A percentile compares a stretch with the other conserved stretches of the same genome.
Evolutionary conservation across 2,329 filamentous ascomycete genomes (phyloP).

Genomic region (Colletotrichum tamarilloi): DNA sequence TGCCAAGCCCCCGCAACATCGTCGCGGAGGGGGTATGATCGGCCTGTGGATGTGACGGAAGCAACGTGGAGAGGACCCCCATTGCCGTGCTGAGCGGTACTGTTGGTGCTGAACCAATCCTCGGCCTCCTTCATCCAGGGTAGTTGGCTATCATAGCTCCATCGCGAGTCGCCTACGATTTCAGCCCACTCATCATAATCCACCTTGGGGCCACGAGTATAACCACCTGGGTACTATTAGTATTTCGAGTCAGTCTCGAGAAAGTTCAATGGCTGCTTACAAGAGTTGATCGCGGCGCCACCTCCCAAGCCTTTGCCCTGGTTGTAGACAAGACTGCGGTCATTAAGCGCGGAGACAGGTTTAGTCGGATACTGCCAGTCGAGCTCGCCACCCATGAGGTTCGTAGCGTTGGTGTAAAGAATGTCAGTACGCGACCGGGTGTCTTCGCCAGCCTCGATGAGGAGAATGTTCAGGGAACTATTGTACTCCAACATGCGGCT

Average conservation of each 20-base stretch:
- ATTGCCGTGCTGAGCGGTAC: conserved; percentile 50
- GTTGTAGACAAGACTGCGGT: not conserved
- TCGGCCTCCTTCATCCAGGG: conserved; percentile 29
- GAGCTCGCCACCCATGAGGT: conserved; percentile 38
- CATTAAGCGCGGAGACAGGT: not conserved
- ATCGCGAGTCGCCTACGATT: conserved; percentile 43
- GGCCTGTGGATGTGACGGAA: conserved; percentile 43
- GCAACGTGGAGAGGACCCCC: conserved; percentile 50
- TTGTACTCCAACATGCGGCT: conserved; percentile 43
- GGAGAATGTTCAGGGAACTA: conserved; percentile 45
- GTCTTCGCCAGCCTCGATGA: conserved; percentile 51
- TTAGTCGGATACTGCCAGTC: conserved; percentile 46
- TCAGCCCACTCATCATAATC: conserved; percentile 18
- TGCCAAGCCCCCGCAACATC: conserved; percentile 49
- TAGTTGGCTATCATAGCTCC: conserved; percentile 54
- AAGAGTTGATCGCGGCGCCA: conserved; percentile 21
- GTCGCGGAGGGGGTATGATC: conserved; percentile 52
- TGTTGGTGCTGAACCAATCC: conserved; percentile 39
- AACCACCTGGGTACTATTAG: conserved; percentile 42
- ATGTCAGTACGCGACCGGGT: conserved; percentile 15
- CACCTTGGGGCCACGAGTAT: conserved; percentile 54
- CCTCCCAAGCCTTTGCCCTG: conserved; percentile 28
- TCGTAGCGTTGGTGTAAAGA: conserved; percentile 21
- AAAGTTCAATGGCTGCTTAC: not conserved
- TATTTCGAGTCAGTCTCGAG: not conserved